Base-by-base conservation (phyloP, 371 early-diverging fungal genomes). In the Basidiobolus meristosporus region DNA sequence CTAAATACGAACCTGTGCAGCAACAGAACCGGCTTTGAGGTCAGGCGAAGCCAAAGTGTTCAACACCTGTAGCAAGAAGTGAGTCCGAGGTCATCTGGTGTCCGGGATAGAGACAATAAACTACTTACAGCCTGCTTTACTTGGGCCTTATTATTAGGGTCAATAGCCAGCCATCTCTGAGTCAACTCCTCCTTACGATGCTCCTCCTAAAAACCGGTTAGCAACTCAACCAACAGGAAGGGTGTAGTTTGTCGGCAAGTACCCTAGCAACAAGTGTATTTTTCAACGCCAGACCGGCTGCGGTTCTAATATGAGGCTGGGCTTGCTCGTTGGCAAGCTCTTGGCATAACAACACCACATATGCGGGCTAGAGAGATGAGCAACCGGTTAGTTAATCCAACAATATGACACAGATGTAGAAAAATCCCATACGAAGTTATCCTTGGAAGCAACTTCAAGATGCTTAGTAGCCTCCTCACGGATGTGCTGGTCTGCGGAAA, bases 211-310 rank as follows among this genome's bases (percentile, higher is more conserved):
- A 42, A 41, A 38, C 22, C 15, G 20, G 20, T 29, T 36, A 38
- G 31, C 40, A 41, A 40, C 31, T 20, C 18, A 29, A 26, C 23
- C 21, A 14, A 53, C n/a, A 44, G 17, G 19, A 35, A 38, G 47
- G 32, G 35, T 21, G 29, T 38, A 40, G 33, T 36, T 12, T 23
- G 22, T 6, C 16, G 16, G 18, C 23, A 47, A 57, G 38, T 66
- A 84, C 90, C 68, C 73, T 83, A 48, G 90, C 78, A 17, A 73
- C 60, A 48, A 95, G 54, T 34, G 82, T 66, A 53, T 95, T 95
- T 70, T 95, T 95, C 46, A 95, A 56, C 23, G 79, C 77, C 46
- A 95, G 59, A 60, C 86, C 96, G 31, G 93, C 89, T 20, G 82
- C 72, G 39, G 57, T 62, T 41, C 88, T 70, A 53, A 83, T 69